A percentile compares a stretch with the other conserved stretches of the same genome.
phyloP scores from a whole-genome alignment of 1,139 yeast genomes.

The Yamadazyma spencermartinsiae region DNA sequence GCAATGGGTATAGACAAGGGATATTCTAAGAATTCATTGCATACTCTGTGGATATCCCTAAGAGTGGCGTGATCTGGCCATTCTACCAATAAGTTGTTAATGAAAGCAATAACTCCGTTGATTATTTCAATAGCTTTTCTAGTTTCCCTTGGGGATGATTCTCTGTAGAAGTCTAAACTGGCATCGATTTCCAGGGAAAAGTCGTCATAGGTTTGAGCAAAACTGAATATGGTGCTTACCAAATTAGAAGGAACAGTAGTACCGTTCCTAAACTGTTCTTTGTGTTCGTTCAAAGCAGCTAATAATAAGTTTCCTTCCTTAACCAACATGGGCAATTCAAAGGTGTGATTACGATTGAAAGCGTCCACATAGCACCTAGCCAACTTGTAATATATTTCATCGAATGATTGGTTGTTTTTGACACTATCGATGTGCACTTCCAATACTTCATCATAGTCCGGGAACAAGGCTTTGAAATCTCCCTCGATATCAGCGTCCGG shows the following conservation, averaged over 20 bases:
- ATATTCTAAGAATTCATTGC: conserved; percentile 63
- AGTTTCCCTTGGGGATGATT: conserved; percentile 62
- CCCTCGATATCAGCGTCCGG: conserved; percentile 65
- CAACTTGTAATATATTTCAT: conserved; percentile 29
- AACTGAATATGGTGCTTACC: conserved; percentile 41
- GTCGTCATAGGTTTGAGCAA: conserved; percentile 29
- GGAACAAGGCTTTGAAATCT: conserved; percentile 77
- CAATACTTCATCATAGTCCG: conserved; percentile 76
- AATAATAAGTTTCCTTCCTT: conserved; percentile 43
- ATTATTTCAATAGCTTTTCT: conserved; percentile 57
- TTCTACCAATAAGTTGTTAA: conserved; percentile 51
- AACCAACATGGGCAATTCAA: conserved; percentile 30
- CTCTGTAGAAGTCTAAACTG: conserved; percentile 65
- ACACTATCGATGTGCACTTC: conserved; percentile 29
- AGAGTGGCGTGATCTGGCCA: conserved; percentile 98
- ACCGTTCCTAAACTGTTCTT: conserved; percentile 22
- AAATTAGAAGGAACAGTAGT: conserved; percentile 36
- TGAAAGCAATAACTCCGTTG: conserved; percentile 47
- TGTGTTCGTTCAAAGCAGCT: conserved; percentile 21
- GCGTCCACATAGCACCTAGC: conserved; percentile 31
- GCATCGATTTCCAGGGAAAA: conserved; percentile 18
- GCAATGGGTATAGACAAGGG: conserved; percentile 75
- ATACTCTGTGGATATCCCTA: conserved; percentile 63
- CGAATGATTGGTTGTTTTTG: conserved; percentile 25
- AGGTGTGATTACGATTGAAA: conserved; percentile 20